These are phyloP conservation scores for Hansfordia pulvinata DNA, from an alignment of 2,329 filamentous ascomycete genomes.

Conservation along the genomic window DNA sequence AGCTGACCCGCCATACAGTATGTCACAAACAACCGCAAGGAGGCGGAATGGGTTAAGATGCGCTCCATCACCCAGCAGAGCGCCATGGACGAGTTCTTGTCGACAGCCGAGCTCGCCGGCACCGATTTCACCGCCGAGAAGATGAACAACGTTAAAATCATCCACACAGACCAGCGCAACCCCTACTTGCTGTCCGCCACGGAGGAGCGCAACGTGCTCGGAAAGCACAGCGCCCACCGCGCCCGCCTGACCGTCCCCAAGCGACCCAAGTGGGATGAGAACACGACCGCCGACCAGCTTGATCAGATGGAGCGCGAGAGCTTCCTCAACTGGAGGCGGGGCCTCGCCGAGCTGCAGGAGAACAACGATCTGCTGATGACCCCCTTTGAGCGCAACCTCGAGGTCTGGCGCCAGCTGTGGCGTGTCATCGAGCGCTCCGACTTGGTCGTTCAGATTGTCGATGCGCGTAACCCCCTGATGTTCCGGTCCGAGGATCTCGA, in stretches of 20 bases:
- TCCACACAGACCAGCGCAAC: conserved; percentile 91
- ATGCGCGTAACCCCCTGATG: conserved; percentile 85
- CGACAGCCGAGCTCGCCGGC: conserved; percentile 89
- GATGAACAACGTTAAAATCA: conserved; percentile 98
- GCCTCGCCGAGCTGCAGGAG: conserved; percentile 84
- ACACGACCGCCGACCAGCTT: conserved; percentile 71
- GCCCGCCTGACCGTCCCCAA: conserved; percentile 75
- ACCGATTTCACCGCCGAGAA: conserved; percentile 99
- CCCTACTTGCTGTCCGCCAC: conserved; percentile 77
- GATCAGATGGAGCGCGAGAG: conserved; percentile 67
- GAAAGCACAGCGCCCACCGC: conserved; percentile 74
- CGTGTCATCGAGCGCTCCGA: conserved; percentile 95
- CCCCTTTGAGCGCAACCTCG: conserved; percentile 90
- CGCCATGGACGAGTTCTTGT: conserved; percentile 90
- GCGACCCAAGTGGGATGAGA: conserved; percentile 76
- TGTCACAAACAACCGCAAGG: conserved; percentile 78
- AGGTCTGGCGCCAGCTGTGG: conserved; percentile 97
- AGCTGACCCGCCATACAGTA: conserved; percentile 43
- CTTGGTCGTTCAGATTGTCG: conserved; percentile 93
- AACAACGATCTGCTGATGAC: conserved; percentile 88
- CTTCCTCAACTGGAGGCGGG: conserved; percentile 78
- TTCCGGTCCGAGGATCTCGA: conserved; percentile 93
- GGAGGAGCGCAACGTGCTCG: conserved; percentile 66
- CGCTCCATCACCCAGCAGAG: conserved; percentile 95
- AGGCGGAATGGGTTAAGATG: conserved; percentile 98